Percentiles rank a stretch among this genome's conserved stretches.
phyloP scores from a whole-genome alignment of 495 filamentous ascomycete genomes.

The Aspergillus sclerotioniger region DNA sequence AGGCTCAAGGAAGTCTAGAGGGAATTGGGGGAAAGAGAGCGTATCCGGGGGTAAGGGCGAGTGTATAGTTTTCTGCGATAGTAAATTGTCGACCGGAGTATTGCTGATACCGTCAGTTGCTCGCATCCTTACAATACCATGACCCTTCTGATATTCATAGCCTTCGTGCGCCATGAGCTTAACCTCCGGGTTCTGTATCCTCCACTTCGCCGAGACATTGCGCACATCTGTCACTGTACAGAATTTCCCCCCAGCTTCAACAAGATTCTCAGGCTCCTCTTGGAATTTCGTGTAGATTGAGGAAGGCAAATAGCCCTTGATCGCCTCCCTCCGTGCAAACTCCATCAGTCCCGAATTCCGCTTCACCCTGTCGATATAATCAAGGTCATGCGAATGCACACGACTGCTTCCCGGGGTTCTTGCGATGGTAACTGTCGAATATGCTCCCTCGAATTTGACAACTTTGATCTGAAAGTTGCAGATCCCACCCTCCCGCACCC shows the following conservation, averaged over 20 bases:
- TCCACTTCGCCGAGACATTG: slow-evolving; percentile 52
- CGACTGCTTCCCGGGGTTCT: slow-evolving; percentile 42
- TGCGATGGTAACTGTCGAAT: slow-evolving; percentile 42
- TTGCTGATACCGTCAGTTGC: slow-evolving; percentile 17
- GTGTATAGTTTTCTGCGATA: slow-evolving; percentile 20
- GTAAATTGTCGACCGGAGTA: slow-evolving; percentile 12
- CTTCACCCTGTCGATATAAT: slow-evolving; percentile 52
- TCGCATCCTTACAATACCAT: slow-evolving; percentile 44
- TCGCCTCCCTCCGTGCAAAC: slow-evolving; percentile 45
- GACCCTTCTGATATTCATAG: slow-evolving; percentile 52
- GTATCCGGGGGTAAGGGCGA: slow-evolving; percentile 41
- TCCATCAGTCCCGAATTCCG: slow-evolving; percentile 54
- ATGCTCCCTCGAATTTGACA: slow-evolving; percentile 47
- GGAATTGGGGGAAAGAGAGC: slow-evolving; percentile 43
- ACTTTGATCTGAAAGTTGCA: slow-evolving; percentile 55
- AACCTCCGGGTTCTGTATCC: slow-evolving; percentile 49
- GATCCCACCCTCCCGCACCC: slow-evolving; percentile 48
- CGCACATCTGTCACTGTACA: slow-evolving; percentile 52
- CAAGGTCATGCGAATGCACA: slow-evolving; percentile 49
- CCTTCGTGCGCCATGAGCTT: slow-evolving; percentile 48
- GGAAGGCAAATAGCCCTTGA: slow-evolving; percentile 53
- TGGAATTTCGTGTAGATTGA: slow-evolving; percentile 52
- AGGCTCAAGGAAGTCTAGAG: slow-evolving; percentile 45
- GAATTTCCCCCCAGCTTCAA: slow-evolving; percentile 49
- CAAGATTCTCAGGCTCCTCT: slow-evolving; percentile 45